These are phyloP conservation scores for Naganishia vishniacii DNA, from an alignment of 768 basidiomycete genomes.

Conservation along the genomic window DNA sequence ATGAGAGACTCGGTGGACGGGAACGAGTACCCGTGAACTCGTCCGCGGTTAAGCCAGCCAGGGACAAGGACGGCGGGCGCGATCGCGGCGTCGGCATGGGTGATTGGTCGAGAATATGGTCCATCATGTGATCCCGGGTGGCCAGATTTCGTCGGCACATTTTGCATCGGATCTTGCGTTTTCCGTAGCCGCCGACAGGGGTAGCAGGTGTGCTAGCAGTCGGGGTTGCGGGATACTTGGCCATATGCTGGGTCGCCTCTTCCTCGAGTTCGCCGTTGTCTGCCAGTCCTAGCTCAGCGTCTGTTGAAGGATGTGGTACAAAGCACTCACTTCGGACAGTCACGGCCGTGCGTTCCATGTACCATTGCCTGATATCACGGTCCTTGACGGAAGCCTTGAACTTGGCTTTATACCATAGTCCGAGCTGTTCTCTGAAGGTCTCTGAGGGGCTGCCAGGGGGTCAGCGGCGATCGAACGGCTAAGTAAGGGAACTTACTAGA, in stretches of 20 bases:
- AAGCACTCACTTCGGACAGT: constrained; percentile 52
- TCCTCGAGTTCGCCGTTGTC: constrained; percentile 65
- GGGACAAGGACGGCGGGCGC: constrained; percentile 37
- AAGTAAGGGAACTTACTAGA: constrained; percentile 57
- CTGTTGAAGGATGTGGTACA: no score
- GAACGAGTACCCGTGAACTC: background rate
- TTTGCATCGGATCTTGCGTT: constrained; percentile 76
- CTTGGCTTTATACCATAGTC: constrained; percentile 67
- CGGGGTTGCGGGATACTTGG: constrained; percentile 64
- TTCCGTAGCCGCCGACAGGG: constrained; percentile 54
- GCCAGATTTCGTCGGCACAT: constrained; percentile 87
- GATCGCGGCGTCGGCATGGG: constrained; percentile 37
- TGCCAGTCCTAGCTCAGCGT: no score
- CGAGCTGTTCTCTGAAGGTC: constrained; percentile 73
- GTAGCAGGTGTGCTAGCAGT: constrained; percentile 60
- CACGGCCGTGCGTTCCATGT: constrained; percentile 67
- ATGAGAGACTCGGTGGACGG: constrained; percentile 7
- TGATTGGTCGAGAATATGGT: constrained; percentile 55
- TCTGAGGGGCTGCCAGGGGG: constrained; percentile 65
- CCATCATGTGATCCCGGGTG: constrained; percentile 85
- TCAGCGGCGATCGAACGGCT: background rate
- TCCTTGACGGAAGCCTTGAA: constrained; percentile 64
- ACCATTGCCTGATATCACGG: constrained; percentile 71
- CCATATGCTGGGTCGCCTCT: constrained; percentile 62
- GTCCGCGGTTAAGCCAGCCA: constrained; percentile 2